Evolutionary conservation across 371 early-diverging fungal species (phyloP).

Genomic region (Syncephalastrum monosporum): DNA sequence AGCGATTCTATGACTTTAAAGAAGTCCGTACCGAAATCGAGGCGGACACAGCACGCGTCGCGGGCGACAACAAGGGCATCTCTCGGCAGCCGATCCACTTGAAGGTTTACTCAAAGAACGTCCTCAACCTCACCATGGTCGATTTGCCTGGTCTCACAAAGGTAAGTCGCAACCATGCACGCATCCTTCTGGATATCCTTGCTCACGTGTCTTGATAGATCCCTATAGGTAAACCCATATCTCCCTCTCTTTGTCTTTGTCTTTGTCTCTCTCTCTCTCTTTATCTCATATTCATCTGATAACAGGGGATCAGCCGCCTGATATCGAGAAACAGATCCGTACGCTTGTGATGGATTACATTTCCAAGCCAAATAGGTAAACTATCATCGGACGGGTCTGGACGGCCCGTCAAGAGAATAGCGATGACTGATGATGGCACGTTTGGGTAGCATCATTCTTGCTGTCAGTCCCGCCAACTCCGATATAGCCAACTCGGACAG

Average conservation of each 20-base stretch:
- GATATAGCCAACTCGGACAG: conserved; percentile 95
- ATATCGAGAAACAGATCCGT: conserved; percentile 88
- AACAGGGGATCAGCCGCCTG: conserved; percentile 83
- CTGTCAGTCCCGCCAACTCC: conserved; percentile 92
- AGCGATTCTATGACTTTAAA: conserved; percentile 75
- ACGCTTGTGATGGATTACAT: conserved; percentile 84
- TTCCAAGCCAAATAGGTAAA: conserved; percentile 79
- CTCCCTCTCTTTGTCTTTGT: background rate
- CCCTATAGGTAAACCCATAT: conserved; percentile 38
- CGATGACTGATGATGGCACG: conserved; percentile 2
- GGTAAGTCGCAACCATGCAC: conserved; percentile 31
- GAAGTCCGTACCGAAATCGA: conserved; percentile 86
- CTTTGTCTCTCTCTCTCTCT: conserved; percentile 34
- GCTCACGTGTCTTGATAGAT: conserved; percentile 22
- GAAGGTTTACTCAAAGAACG: conserved; percentile 81
- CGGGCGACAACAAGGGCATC: conserved; percentile 86
- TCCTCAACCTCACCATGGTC: conserved; percentile 87
- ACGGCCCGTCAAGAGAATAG: conserved; percentile 1
- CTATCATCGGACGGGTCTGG: background rate
- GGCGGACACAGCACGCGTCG: conserved; percentile 83
- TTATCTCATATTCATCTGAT: conserved; percentile 15
- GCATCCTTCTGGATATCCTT: background rate
- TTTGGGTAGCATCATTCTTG: conserved; percentile 78
- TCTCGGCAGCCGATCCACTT: conserved; percentile 84
- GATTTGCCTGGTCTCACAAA: conserved; percentile 94